phyloP scores from a whole-genome alignment of 768 basidiomycete species.

The Pleurotus pulmonarius region DNA sequence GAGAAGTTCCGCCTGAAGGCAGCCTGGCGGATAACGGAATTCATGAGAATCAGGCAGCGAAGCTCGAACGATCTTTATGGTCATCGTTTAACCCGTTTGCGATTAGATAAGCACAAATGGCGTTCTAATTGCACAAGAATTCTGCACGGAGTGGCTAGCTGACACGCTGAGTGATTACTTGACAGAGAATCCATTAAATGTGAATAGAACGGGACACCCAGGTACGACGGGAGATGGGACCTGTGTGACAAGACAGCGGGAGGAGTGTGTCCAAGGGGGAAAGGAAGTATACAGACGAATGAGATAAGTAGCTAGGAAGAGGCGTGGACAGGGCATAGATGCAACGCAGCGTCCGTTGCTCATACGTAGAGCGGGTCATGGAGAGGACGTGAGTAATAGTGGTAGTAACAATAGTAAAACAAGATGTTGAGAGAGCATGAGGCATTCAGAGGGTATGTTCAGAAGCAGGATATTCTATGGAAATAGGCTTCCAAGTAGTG shows the following conservation, averaged over 20 bases:
- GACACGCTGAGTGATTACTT: slow-evolving; percentile 32
- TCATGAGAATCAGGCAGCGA: slow-evolving; percentile 25
- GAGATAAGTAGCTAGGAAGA: slow-evolving; percentile 9
- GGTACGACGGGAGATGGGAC: slow-evolving; percentile 10
- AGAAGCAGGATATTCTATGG: slow-evolving; percentile 31
- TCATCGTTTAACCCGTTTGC: not conserved
- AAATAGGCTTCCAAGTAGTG: slow-evolving; percentile 15
- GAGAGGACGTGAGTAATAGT: slow-evolving; percentile 6
- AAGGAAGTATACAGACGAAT: slow-evolving; percentile 22
- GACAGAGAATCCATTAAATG: slow-evolving; percentile 18
- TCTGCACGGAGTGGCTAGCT: slow-evolving; percentile 12
- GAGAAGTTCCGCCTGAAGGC: slow-evolving; percentile 29
- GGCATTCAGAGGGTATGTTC: slow-evolving; percentile 18
- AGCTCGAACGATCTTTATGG: not conserved
- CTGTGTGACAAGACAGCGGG: slow-evolving; percentile 18
- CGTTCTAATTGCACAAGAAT: not conserved
- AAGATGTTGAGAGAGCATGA: slow-evolving; percentile 6
- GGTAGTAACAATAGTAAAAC: slow-evolving; percentile 5
- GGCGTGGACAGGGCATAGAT: slow-evolving; percentile 24
- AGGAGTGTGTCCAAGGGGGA: slow-evolving; percentile 26
- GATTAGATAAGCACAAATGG: slow-evolving; percentile 4
- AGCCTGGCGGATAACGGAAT: slow-evolving; percentile 25
- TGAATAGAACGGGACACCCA: slow-evolving; percentile 23
- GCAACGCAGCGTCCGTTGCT: slow-evolving; percentile 20
- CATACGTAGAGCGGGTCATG: slow-evolving; percentile 27